phyloP scores from a whole-genome alignment of 1,284 basidiomycete genomes.

The Vanrija sp. region DNA sequence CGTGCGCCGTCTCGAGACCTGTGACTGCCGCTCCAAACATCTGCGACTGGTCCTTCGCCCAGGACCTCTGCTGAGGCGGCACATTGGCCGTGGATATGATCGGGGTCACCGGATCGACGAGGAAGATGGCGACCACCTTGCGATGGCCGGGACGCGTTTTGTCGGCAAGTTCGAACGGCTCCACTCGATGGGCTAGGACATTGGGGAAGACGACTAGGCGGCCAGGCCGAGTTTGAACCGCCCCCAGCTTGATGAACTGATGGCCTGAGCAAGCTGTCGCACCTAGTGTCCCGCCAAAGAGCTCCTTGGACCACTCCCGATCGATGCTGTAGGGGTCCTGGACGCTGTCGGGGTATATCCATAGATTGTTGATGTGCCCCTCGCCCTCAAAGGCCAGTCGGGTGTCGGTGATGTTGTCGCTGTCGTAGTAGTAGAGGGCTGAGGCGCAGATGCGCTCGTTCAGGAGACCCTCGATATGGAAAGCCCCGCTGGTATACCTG shows the following conservation, averaged over 20 bases:
- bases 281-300: no score
- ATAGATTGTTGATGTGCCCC: no score
- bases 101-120: neutral
- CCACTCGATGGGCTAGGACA: no score
- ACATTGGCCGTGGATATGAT: neutral
- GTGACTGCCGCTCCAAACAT: no score
- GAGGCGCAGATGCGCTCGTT: neutral
- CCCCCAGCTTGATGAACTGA: no score
- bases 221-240: no score
- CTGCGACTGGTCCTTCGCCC: neutral
- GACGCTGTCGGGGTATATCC: no score
- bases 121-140: neutral
- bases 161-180: neutral
- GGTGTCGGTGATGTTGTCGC: neutral
- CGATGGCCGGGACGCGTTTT: neutral
- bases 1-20: no score
- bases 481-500: neutral
- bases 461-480: neutral
- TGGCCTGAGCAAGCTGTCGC: no score
- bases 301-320: no score
- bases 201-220: no score
- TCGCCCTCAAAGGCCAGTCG: neutral
- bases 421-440: neutral
- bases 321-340: neutral
- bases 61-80: neutral